Evolutionary conservation across 129 eudicot genomes (phyloP).

Genomic region (Artemisia argyi): DNA sequence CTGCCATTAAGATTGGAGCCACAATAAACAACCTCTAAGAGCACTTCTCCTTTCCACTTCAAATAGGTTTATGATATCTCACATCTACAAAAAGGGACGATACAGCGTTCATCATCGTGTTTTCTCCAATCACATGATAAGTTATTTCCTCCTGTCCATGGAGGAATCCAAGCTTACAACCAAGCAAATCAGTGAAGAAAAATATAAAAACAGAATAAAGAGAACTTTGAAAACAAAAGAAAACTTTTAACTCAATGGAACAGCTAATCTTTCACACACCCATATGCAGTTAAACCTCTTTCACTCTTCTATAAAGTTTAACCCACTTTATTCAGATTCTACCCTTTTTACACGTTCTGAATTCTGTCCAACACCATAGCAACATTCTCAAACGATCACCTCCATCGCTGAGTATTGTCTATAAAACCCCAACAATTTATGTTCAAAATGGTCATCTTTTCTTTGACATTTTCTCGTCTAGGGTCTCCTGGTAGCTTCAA

Average conservation of each 20-base stretch:
- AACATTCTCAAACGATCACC: neutral
- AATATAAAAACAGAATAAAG: conserved; percentile 22
- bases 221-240: conserved; percentile 23
- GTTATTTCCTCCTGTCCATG: conserved; percentile 30
- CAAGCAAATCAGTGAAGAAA: conserved; percentile 17
- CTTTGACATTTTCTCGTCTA: neutral
- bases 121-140: neutral
- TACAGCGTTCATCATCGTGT: neutral
- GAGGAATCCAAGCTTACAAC: conserved; percentile 44
- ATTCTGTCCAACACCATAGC: conserved; percentile 2
- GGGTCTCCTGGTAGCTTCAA: conserved; percentile 3
- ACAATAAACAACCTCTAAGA: too few relatives aligned
- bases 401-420: conserved; percentile 14
- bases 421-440: conserved; percentile 24
- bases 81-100: too few relatives aligned
- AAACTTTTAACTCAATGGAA: conserved; percentile 14
- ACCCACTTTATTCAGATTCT: conserved; percentile 56
- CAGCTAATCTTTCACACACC: conserved; percentile 40
- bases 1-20: too few relatives aligned
- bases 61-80: too few relatives aligned
- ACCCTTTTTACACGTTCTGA: conserved; percentile 27
- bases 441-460: conserved; percentile 5
- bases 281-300: conserved; percentile 33
- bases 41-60: too few relatives aligned
- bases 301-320: conserved; percentile 20